A percentile compares a stretch with the other conserved stretches of the same genome.
These are phyloP conservation scores for Typha latifolia DNA, from an alignment of 176 grass and related monocot species.

Conservation along the genomic window DNA sequence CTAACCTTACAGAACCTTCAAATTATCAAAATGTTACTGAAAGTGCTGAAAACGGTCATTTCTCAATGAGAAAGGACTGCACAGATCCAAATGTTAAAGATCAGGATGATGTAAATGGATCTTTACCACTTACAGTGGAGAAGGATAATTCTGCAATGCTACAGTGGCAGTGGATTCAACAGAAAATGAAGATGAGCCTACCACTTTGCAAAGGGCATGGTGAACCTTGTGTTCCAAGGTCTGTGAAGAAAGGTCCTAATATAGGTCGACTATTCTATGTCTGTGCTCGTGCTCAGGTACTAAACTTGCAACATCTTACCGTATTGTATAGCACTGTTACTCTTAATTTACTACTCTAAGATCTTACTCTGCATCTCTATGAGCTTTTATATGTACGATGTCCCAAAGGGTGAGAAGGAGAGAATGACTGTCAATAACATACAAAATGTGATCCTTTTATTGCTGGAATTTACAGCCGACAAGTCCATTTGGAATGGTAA, in stretches of 20 bases:
- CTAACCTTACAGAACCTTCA: constrained; percentile 4
- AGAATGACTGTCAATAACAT: too few species aligned
- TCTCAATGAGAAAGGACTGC: constrained; percentile 23
- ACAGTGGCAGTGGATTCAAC: constrained; percentile 84
- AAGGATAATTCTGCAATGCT: constrained; percentile 37
- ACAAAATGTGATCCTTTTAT: too few species aligned
- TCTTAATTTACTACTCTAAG: not conserved
- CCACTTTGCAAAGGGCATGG: constrained; percentile 86
- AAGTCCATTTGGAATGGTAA: too few species aligned
- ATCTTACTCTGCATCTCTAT: constrained; percentile 2
- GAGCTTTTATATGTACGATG: not conserved
- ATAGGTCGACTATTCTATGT: constrained; percentile 88
- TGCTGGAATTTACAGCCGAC: too few species aligned
- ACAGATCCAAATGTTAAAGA: constrained; percentile 22
- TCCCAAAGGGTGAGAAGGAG: too few species aligned
- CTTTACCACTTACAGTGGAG: constrained; percentile 28
- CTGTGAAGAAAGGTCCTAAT: constrained; percentile 89
- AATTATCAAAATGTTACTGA: not conserved
- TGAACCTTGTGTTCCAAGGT: constrained; percentile 94
- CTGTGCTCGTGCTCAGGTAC: constrained; percentile 86
- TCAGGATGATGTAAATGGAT: constrained; percentile 19
- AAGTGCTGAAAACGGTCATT: not conserved
- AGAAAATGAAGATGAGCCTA: constrained; percentile 89
- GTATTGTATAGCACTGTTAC: not conserved
- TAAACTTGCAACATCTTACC: not conserved